A percentile compares a stretch with the other conserved stretches of the same genome.
Conservation (phyloP, 257 asterid species). For the Catharanthus roseus region DNA sequence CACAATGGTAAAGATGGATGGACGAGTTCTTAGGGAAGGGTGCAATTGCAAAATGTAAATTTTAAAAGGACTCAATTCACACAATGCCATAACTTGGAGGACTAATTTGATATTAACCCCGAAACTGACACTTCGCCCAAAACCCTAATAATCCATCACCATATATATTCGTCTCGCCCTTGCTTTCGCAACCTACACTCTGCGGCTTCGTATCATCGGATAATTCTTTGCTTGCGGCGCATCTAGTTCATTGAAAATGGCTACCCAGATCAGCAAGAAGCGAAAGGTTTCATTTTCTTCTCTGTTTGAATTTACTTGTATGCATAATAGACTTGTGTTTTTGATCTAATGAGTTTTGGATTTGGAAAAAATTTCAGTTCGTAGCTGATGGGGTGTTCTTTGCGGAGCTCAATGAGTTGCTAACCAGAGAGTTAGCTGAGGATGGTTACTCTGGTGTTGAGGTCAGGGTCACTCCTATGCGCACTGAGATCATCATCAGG, state of each 20-base stretch:
- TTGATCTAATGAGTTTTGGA: background rate
- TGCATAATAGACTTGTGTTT: background rate
- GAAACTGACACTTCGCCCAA: background rate
- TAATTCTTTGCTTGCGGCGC: background rate
- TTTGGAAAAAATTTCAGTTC: conserved; percentile 27
- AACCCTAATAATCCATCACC: conserved; percentile 8
- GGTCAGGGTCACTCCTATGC: conserved; percentile 76
- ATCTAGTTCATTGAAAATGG: conserved; percentile 14
- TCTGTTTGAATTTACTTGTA: background rate
- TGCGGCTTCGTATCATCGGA: background rate
- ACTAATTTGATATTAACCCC: background rate
- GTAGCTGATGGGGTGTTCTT: conserved; percentile 71
- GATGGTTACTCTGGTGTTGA: conserved; percentile 80
- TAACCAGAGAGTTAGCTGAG: conserved; percentile 62
- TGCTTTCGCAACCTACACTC: background rate
- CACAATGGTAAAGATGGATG: too few species aligned
- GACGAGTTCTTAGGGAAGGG: too few species aligned
- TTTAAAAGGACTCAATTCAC: background rate
- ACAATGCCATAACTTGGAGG: background rate
- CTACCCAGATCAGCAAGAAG: conserved; percentile 34
- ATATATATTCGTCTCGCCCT: background rate
- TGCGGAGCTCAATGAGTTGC: conserved; percentile 62
- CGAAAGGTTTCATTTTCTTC: conserved; percentile 19
- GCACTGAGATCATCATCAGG: conserved; percentile 74
- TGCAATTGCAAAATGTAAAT: background rate